phyloP scores from a whole-genome alignment of 371 early-diverging fungal genomes.

The Mucor circinelloides region DNA sequence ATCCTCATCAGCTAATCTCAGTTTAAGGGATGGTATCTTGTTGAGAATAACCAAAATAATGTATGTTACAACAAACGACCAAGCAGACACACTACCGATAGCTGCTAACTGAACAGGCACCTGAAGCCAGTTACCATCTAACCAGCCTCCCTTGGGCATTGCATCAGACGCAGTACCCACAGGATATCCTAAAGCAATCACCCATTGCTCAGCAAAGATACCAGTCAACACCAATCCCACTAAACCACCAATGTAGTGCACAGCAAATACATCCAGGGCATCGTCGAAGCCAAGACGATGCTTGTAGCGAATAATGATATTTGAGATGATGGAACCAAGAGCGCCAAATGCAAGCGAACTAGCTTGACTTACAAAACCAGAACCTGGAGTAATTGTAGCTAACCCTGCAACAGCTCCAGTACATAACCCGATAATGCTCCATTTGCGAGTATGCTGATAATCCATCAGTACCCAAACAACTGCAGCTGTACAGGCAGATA shows the following conservation, averaged over 20 bases:
- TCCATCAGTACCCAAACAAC: slow-evolving; percentile 77
- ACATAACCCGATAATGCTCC: slow-evolving; percentile 82
- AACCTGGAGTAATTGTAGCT: slow-evolving; percentile 79
- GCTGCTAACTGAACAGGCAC: slow-evolving; percentile 65
- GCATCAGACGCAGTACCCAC: slow-evolving; percentile 53
- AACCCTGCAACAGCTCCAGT: slow-evolving; percentile 87
- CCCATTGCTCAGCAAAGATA: slow-evolving; percentile 65
- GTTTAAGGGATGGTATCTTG: slow-evolving; percentile 51
- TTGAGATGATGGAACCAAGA: slow-evolving; percentile 63
- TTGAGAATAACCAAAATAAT: slow-evolving; percentile 57
- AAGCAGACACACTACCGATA: slow-evolving; percentile 56
- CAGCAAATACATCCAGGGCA: slow-evolving; percentile 72
- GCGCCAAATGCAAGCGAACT: slow-evolving; percentile 73
- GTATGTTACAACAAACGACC: slow-evolving; percentile 65
- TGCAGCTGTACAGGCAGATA: slow-evolving; percentile 72
- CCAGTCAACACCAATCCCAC: slow-evolving; percentile 73
- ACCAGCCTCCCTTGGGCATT: slow-evolving; percentile 65
- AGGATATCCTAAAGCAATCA: slow-evolving; percentile 64
- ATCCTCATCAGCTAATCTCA: slow-evolving; percentile 61
- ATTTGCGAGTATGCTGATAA: slow-evolving; percentile 63
- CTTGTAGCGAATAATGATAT: slow-evolving; percentile 64
- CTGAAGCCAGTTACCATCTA: slow-evolving; percentile 69
- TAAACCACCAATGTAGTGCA: slow-evolving; percentile 76
- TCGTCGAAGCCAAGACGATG: slow-evolving; percentile 75
- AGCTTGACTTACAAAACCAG: slow-evolving; percentile 73